Percentiles rank a stretch among this genome's conserved stretches.
Evolutionary conservation across 345 rosid genomes (phyloP).

Genomic region (Nasturtium officinale): DNA sequence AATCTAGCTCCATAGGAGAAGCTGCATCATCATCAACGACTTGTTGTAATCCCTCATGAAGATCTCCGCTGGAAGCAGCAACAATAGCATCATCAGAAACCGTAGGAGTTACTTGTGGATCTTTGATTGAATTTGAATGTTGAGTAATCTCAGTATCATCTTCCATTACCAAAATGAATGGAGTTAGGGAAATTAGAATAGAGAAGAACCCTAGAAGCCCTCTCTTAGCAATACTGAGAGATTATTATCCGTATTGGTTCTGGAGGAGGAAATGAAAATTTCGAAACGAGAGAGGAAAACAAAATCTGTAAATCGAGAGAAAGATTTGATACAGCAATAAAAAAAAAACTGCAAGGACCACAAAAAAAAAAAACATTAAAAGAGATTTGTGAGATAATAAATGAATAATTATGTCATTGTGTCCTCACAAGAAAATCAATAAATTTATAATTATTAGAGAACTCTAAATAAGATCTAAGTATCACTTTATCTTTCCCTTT

Average conservation of each 20-base stretch:
- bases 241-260: slow-evolving; percentile 15
- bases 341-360: neutral
- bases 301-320: neutral
- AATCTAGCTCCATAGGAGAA: slow-evolving; percentile 37
- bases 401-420: neutral
- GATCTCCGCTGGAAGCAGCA: slow-evolving; percentile 17
- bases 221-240: neutral
- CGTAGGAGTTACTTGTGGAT: slow-evolving; percentile 20
- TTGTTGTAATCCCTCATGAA: neutral
- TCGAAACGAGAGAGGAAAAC: neutral
- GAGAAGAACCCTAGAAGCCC: slow-evolving; percentile 26
- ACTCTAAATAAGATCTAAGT: too few species aligned
- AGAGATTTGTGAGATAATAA: neutral
- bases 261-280: slow-evolving; percentile 1
- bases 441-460: too few species aligned
- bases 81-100: slow-evolving; percentile 1
- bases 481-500: too few species aligned
- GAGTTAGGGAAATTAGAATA: neutral
- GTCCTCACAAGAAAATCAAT: slow-evolving; percentile 58
- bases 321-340: neutral
- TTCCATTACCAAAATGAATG: slow-evolving; percentile 16
- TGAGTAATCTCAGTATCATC: slow-evolving; percentile 32
- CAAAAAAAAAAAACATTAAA: neutral
- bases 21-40: slow-evolving; percentile 5
- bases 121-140: slow-evolving; percentile 19